phyloP scores from a whole-genome alignment of 2,329 filamentous ascomycete genomes.

The Alternaria arborescens region DNA sequence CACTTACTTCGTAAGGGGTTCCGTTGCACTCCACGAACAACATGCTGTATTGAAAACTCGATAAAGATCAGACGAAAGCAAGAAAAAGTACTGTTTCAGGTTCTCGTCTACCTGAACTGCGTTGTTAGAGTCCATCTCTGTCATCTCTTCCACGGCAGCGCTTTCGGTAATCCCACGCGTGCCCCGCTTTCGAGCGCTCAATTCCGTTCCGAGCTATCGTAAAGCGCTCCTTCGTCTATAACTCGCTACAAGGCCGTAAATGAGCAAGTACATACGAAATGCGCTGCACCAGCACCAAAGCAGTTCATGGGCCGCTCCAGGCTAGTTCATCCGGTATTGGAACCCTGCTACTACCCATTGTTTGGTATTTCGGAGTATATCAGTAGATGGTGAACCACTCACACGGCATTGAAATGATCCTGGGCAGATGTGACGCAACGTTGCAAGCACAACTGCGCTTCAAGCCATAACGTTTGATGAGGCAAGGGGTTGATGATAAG shows the following conservation, averaged over 20 bases:
- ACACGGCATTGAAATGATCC: background rate
- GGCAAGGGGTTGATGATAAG: slow-evolving; percentile 1
- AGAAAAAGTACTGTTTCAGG: background rate
- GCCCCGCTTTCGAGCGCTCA: slow-evolving; percentile 28
- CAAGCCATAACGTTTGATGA: background rate
- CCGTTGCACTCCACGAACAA: slow-evolving; percentile 53
- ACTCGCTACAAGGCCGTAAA: background rate
- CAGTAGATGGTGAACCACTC: background rate
- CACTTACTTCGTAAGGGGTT: slow-evolving; percentile 54
- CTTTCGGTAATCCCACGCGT: slow-evolving; percentile 13
- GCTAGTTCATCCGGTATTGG: slow-evolving; percentile 1
- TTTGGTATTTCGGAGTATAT: slow-evolving; percentile 1
- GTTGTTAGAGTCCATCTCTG: background rate
- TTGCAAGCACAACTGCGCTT: background rate
- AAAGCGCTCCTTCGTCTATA: slow-evolving; percentile 12
- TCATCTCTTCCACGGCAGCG: background rate
- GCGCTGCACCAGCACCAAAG: background rate
- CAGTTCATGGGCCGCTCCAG: slow-evolving; percentile 2
- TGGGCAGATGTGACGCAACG: background rate
- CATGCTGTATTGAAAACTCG: slow-evolving; percentile 37
- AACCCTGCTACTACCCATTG: slow-evolving; percentile 1
- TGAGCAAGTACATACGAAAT: background rate
- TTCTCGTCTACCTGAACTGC: background rate
- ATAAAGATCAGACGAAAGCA: background rate
- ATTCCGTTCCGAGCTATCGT: slow-evolving; percentile 25